These are phyloP conservation scores for Vaccinium vitisidaea DNA, from an alignment of 148 eudicot genomes.

Conservation along the genomic window DNA sequence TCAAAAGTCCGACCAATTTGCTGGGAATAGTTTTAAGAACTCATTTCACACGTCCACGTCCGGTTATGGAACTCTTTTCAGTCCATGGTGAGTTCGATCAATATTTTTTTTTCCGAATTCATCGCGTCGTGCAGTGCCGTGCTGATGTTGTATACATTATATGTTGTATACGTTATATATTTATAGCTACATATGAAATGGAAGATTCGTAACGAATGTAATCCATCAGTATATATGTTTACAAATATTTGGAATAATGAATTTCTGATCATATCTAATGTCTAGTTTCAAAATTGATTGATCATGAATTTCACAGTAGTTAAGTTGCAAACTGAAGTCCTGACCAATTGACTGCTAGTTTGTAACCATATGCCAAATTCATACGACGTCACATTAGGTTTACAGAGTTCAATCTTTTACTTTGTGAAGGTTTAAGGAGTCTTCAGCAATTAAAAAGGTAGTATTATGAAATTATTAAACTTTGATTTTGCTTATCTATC, in stretches of 20 bases:
- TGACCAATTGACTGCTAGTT: too few species aligned
- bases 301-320: too few species aligned
- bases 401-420: too few species aligned
- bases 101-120: neutral
- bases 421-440: too few species aligned
- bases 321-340: too few species aligned
- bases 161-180: neutral
- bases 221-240: neutral
- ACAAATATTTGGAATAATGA: neutral
- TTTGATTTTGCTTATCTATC: too few species aligned
- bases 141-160: neutral
- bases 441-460: too few species aligned
- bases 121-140: neutral
- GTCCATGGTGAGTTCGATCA: neutral
- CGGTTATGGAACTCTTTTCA: slow-evolving; percentile 4
- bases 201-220: neutral
- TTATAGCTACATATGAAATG: neutral
- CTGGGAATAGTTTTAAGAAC: neutral
- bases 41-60: neutral
- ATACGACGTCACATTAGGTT: too few species aligned
- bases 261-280: neutral
- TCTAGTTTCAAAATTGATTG: too few species aligned
- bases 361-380: too few species aligned
- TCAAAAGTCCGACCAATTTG: slow-evolving; percentile 1
- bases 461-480: too few species aligned